phyloP scores from a whole-genome alignment of 306 rosid genomes.

The Medicago arabica region DNA sequence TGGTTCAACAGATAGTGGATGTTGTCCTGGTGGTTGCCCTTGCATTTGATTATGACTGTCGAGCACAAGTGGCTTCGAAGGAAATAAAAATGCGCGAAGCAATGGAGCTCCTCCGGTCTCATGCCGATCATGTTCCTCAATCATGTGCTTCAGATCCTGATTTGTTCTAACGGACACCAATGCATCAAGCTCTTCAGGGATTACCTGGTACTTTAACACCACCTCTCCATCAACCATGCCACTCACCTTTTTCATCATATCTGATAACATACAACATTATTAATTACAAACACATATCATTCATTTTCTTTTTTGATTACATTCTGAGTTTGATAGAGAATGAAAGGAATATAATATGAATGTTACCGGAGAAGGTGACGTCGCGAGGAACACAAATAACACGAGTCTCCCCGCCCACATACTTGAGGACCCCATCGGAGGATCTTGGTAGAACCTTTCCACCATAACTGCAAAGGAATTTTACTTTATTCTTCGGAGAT shows the following conservation, averaged over 20 bases:
- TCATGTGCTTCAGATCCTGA: constrained; percentile 82
- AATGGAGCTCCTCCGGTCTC: constrained; percentile 49
- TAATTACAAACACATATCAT: background rate
- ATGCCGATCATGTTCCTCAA: constrained; percentile 67
- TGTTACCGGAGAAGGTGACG: constrained; percentile 61
- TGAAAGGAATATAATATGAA: background rate
- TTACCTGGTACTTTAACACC: constrained; percentile 73
- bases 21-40: background rate
- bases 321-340: background rate
- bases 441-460: constrained; percentile 84
- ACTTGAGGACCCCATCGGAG: constrained; percentile 71
- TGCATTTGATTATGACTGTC: constrained; percentile 41
- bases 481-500: constrained; percentile 63
- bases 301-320: background rate
- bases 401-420: constrained; percentile 92
- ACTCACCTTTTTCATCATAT: constrained; percentile 64
- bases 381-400: constrained; percentile 64
- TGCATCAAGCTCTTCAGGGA: constrained; percentile 69
- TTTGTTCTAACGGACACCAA: constrained; percentile 65
- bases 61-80: constrained; percentile 46
- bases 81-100: constrained; percentile 72
- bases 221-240: constrained; percentile 59
- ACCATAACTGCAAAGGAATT: constrained; percentile 84
- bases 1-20: constrained; percentile 35
- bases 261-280: constrained; percentile 43